Conservation (phyloP, 345 rosid genomes). For the Viola odorata region DNA sequence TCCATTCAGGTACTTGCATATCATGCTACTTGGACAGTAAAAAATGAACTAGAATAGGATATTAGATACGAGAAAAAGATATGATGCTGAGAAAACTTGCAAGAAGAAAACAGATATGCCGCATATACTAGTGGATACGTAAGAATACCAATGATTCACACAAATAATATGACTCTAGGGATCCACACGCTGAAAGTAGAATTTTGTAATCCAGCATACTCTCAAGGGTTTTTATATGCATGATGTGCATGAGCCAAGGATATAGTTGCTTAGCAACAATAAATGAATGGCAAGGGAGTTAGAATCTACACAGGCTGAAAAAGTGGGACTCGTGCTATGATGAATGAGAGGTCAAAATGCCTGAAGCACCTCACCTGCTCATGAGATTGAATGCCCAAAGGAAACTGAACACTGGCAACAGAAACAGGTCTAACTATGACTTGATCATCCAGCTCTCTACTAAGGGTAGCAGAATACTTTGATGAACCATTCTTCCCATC, state of each 20-base stretch:
- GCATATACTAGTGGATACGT: neutral
- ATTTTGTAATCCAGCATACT: too few species aligned
- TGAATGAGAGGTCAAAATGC: neutral
- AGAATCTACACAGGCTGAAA: too few species aligned
- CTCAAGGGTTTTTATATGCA: neutral
- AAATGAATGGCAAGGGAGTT: neutral
- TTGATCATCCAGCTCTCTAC: constrained; percentile 16
- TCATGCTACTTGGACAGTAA: neutral
- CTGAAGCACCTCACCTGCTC: constrained; percentile 25
- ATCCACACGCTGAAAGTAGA: neutral
- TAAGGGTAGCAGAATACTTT: constrained; percentile 5
- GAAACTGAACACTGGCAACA: constrained; percentile 19
- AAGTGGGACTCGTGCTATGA: neutral
- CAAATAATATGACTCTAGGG: neutral
- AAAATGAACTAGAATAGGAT: neutral
- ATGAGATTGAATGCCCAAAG: constrained; percentile 13
- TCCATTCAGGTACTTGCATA: neutral
- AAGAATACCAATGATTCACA: too few species aligned
- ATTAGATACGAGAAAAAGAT: neutral
- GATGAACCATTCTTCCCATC: constrained; percentile 15
- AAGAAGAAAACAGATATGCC: neutral
- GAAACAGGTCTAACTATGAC: constrained; percentile 13
- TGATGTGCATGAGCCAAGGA: neutral
- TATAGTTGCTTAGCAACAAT: neutral
- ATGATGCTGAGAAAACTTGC: neutral